Base-by-base conservation (phyloP, 139 green algal genomes). In the Penium margaritaceum region DNA sequence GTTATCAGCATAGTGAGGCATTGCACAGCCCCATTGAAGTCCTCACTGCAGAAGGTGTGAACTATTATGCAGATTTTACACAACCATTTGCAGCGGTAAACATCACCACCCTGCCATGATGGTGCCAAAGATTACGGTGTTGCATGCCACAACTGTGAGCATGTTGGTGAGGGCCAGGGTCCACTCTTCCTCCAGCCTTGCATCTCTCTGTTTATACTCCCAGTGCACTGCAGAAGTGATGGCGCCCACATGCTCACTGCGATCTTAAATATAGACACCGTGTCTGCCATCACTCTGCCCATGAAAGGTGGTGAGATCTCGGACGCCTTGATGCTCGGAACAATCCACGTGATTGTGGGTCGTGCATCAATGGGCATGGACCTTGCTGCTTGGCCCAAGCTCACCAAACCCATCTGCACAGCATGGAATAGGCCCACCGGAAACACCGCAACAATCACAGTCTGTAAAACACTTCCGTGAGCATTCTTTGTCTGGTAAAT, bases 251-350 rank as follows among this genome's bases (percentile, higher is more conserved):
- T 92, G 85, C 85, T 98, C 43, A 96, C 80, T 1, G 82, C 64
- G 64, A 97, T 63, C 87, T 98, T 98, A 38, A 93, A 89, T 35
- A 92, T 81, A 70, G 97, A 97, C 0, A 87, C 92, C 0, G 93
- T 91, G 82, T 98, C 93, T 6, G 90, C 93, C 91, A 98, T 96
- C 74, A 81, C 63, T 12, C 70, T 70, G 91, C 90, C 98, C 93
- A 74, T 93, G 81, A 15, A 95, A n/a, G n/a, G n/a, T n/a, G n/a
- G n/a, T n/a, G n/a, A n/a, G n/a, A n/a, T n/a, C n/a, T n/a, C n/a
- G n/a, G n/a, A n/a, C n/a, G n/a, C n/a, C n/a, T n/a, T n/a, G n/a
- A n/a, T n/a, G n/a, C n/a, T n/a, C n/a, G n/a, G n/a, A n/a, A n/a
- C n/a, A n/a, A n/a, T n/a, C n/a, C n/a, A n/a, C n/a, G n/a, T n/a